Evolutionary conservation across 441 rosid genomes (phyloP).

Genomic region (Sinapis alba): DNA sequence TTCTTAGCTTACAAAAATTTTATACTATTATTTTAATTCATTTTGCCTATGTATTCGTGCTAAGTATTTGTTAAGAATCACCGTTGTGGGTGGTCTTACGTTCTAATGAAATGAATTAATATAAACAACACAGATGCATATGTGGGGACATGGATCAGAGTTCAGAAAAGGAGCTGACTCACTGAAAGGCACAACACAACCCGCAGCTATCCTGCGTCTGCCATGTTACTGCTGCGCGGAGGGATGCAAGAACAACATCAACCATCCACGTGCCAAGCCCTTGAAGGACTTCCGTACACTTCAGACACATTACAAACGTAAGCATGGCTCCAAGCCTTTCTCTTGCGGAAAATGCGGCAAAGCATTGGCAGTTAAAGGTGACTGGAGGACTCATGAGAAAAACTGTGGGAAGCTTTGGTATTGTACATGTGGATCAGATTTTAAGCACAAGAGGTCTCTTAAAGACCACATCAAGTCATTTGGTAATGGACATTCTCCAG

Average conservation of each 20-base stretch:
- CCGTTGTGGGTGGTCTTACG: constrained; percentile 20
- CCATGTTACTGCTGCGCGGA: constrained; percentile 96
- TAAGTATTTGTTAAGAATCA: too few relatives aligned
- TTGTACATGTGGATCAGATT: constrained; percentile 92
- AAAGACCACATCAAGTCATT: constrained; percentile 91
- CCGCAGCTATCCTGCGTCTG: constrained; percentile 82
- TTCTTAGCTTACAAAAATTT: too few relatives aligned
- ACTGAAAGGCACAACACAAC: constrained; percentile 83
- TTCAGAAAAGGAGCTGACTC: constrained; percentile 95
- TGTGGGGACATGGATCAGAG: constrained; percentile 99
- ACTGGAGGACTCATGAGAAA: constrained; percentile 99
- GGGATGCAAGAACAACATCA: constrained; percentile 95
- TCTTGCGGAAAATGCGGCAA: constrained; percentile 92
- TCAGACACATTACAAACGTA: constrained; percentile 97
- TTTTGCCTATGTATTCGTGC: too few relatives aligned
- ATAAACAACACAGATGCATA: constrained; percentile 86
- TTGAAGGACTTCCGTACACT: constrained; percentile 94
- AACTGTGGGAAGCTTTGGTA: constrained; percentile 99
- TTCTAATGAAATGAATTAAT: constrained; percentile 60
- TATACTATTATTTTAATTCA: too few relatives aligned
- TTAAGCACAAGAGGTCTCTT: constrained; percentile 94
- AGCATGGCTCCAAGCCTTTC: constrained; percentile 93
- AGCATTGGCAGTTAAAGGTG: constrained; percentile 90
- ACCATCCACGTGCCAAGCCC: constrained; percentile 87
- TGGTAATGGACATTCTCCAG: constrained; percentile 82